These are phyloP conservation scores for Neopestalotiopsis sp. DNA, from an alignment of 2,329 filamentous ascomycete genomes.

Conservation along the genomic window DNA sequence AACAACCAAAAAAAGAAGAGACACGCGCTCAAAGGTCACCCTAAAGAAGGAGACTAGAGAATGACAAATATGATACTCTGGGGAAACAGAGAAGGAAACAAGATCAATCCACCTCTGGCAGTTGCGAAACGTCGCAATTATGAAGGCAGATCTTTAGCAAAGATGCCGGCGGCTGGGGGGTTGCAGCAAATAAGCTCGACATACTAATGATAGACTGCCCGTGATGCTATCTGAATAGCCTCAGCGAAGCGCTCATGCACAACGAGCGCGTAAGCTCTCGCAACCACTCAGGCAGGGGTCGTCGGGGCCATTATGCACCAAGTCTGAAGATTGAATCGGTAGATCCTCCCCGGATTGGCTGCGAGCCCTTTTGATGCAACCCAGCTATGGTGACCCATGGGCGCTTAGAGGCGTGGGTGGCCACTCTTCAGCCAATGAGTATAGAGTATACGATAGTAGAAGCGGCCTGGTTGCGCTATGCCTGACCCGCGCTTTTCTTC, in stretches of 20 bases:
- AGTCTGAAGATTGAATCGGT: constrained; percentile 7
- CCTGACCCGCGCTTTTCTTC: not conserved
- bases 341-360: constrained; percentile 21
- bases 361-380: not conserved
- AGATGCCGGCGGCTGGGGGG: constrained; percentile 25
- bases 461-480: not conserved
- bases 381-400: constrained; percentile 12
- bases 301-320: constrained; percentile 25
- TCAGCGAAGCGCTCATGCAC: constrained; percentile 25
- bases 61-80: constrained; percentile 25
- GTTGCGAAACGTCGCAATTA: constrained; percentile 28
- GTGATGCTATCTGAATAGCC: constrained; percentile 3
- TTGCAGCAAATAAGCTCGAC: not conserved
- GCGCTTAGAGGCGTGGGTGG: constrained; percentile 13
- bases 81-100: constrained; percentile 17
- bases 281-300: constrained; percentile 17
- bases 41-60: constrained; percentile 6
- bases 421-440: constrained; percentile 13
- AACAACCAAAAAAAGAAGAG: constrained; percentile 10
- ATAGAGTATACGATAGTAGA: not conserved
- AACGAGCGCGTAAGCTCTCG: not conserved
- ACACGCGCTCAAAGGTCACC: no score
- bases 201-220: constrained; percentile 19
- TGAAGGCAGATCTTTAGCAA: constrained; percentile 28
- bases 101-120: constrained; percentile 22